phyloP scores from a whole-genome alignment of 2,329 filamentous ascomycete genomes.

The Nigrospora osmanthi region DNA sequence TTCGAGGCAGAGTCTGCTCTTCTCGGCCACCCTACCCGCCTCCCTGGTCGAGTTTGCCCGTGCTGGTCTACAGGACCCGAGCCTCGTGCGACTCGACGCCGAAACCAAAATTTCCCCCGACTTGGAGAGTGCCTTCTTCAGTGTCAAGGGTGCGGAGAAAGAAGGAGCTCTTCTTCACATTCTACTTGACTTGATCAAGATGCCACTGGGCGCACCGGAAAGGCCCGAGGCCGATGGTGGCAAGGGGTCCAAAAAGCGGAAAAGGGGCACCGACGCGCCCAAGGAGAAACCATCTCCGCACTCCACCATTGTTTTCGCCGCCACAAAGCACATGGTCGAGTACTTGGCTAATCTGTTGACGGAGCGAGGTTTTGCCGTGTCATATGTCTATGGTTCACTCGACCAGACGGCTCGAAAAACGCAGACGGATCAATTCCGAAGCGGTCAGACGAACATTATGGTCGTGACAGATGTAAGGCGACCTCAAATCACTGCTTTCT shows the following conservation, averaged over 20 bases:
- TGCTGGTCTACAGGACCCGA: conserved; percentile 87
- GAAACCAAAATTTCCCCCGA: conserved; percentile 96
- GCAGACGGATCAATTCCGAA: conserved; percentile 84
- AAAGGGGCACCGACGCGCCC: conserved; percentile 48
- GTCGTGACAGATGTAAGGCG: conserved; percentile 74
- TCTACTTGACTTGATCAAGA: conserved; percentile 84
- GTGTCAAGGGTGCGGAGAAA: conserved; percentile 85
- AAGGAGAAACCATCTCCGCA: conserved; percentile 74
- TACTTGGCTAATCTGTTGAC: conserved; percentile 79
- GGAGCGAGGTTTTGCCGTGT: conserved; percentile 77
- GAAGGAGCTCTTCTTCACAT: conserved; percentile 87
- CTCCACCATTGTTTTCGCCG: conserved; percentile 90
- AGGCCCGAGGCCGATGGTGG: conserved; percentile 36
- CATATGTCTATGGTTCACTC: conserved; percentile 88
- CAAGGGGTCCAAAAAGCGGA: conserved; percentile 60
- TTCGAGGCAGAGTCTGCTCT: conserved; percentile 82
- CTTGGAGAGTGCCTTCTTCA: conserved; percentile 92
- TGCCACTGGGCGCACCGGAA: conserved; percentile 61
- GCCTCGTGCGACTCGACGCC: conserved; percentile 80
- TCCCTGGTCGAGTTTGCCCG: conserved; percentile 93
- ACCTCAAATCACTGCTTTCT: too few relatives aligned
- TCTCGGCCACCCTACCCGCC: conserved; percentile 90
- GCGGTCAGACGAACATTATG: conserved; percentile 77
- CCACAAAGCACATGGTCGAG: conserved; percentile 96
- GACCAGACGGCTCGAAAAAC: conserved; percentile 90